Percentiles rank a stretch among this genome's conserved stretches.
These are phyloP conservation scores for Dichotomocladium elegans DNA, from an alignment of 371 early-diverging fungal genomes.

Conservation along the genomic window DNA sequence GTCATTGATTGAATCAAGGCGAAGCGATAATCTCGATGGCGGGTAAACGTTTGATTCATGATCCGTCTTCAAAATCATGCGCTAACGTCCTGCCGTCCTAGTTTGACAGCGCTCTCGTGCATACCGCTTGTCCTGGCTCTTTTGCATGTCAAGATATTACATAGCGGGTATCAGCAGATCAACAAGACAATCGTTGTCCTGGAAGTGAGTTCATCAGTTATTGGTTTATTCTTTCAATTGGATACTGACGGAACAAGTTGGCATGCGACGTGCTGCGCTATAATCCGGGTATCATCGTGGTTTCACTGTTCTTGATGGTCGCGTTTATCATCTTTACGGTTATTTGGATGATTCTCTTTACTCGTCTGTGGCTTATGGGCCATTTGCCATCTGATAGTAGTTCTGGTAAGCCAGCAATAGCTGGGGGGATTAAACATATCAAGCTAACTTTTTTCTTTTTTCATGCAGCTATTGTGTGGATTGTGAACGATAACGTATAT, in stretches of 20 bases:
- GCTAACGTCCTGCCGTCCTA: not conserved
- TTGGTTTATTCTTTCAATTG: too few relatives aligned
- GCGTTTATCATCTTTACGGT: constrained; percentile 57
- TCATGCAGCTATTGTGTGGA: constrained; percentile 33
- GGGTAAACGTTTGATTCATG: constrained; percentile 9
- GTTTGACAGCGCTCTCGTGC: constrained; percentile 51
- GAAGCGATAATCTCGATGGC: constrained; percentile 31
- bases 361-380: constrained; percentile 64
- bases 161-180: constrained; percentile 36
- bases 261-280: constrained; percentile 70
- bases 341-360: constrained; percentile 67
- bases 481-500: constrained; percentile 52
- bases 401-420: not conserved
- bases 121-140: constrained; percentile 50
- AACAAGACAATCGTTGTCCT: constrained; percentile 57
- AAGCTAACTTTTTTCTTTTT: not conserved
- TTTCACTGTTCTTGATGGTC: constrained; percentile 52
- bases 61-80: not conserved
- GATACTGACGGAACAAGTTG: constrained; percentile 33
- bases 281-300: constrained; percentile 65
- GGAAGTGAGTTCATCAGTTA: too few relatives aligned
- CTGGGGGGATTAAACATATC: too few relatives aligned
- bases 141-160: constrained; percentile 32
- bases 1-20: constrained; percentile 49
- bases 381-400: constrained; percentile 18